Evolutionary conservation across 345 rosid genomes (phyloP), one percentile per base, ranked within the genome.

Genomic region (Geranium brycei): DNA sequence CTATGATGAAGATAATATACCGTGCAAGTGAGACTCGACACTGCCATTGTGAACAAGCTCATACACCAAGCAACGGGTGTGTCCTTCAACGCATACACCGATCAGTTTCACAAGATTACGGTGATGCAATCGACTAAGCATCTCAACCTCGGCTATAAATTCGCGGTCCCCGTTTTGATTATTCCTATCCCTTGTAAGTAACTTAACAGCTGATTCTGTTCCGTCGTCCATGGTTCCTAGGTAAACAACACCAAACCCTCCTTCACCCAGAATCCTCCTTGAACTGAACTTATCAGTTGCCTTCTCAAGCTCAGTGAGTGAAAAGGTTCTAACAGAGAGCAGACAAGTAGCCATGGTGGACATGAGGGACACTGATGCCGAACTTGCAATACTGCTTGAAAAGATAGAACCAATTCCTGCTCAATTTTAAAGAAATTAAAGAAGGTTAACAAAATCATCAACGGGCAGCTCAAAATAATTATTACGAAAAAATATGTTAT

Each of bases 61-160:
- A 75, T 95, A 95, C 17, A 95, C 86, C 79, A 95, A 82, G 78
- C 96, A 91, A 63, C 96, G 93, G 0, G 77, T 78, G 47, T 78
- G 81, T 59, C 95, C 97, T 80, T 88, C 96, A 72, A 91, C 83
- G 81, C 99, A 95, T 72, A 91, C 83, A 66, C 99, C 99, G 61
- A 91, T 81, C 71, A 95, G 80, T 74, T 91, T 95, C 69, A 95
- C 97, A 63, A 95, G 97, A 71, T 95, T 95, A n/a, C 99, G 91
- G 69, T 95, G 99, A 77, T 95, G 99, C 81, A 95, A 85, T 68
- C 99, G 85, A 82, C 99, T 88, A 64, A 95, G 84, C 97, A 91
- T 91, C 87, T 87, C 99, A 30, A 95, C 91, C 84, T 95, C 99
- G 14, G 96, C 95, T 62, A 95, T 87, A 75, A 91, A 88, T 73